These are phyloP conservation scores for Tilletia indica DNA, from an alignment of 1,284 basidiomycete species.

Conservation along the genomic window DNA sequence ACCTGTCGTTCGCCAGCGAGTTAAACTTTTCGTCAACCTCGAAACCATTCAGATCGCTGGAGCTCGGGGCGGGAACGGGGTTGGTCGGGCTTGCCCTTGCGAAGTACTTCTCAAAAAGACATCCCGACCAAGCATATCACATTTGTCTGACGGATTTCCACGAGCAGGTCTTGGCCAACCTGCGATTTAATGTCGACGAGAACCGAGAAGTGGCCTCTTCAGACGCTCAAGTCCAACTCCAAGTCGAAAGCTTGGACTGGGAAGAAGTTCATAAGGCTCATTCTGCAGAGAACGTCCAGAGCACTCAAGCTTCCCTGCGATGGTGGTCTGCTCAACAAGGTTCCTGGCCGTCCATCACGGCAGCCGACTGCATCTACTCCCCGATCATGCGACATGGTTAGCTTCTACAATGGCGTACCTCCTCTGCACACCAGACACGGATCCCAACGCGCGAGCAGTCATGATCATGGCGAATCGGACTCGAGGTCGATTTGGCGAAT, in stretches of 20 bases:
- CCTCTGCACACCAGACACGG: background rate
- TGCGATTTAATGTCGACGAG: background rate
- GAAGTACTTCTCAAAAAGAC: background rate
- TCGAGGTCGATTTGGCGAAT: slow-evolving; percentile 4
- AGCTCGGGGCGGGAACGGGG: background rate
- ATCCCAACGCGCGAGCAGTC: background rate
- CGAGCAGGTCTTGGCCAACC: slow-evolving; percentile 7
- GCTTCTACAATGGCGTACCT: slow-evolving; percentile 7
- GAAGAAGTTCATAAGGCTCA: background rate
- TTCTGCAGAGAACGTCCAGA: background rate
- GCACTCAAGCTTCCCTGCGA: too few species aligned
- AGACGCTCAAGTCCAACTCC: background rate
- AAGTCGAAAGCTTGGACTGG: slow-evolving; percentile 8
- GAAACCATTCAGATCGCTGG: background rate
- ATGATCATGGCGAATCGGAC: slow-evolving; percentile 14
- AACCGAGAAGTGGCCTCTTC: background rate
- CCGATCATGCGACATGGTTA: slow-evolving; percentile 1
- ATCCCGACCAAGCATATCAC: background rate
- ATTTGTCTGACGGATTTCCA: slow-evolving; percentile 1
- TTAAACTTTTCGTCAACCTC: background rate
- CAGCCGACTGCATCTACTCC: slow-evolving; percentile 7
- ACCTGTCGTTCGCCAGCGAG: background rate
- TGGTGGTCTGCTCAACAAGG: background rate
- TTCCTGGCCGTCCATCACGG: background rate
- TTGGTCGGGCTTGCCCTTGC: background rate